Base-by-base conservation (phyloP, 2,329 filamentous ascomycete genomes). In the Pseudogymnoascus sp. region DNA sequence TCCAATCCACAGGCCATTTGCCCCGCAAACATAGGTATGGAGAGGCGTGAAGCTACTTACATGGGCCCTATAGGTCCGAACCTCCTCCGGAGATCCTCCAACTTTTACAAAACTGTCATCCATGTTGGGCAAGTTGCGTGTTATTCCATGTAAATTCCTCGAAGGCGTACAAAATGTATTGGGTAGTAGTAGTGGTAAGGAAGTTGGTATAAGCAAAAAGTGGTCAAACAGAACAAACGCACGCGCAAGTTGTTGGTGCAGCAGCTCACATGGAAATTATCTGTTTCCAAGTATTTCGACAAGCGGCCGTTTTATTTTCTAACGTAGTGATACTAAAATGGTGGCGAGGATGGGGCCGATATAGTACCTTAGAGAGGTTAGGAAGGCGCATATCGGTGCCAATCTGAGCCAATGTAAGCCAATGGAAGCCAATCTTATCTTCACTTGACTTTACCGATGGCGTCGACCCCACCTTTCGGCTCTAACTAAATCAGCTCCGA, bases 51-150 rank as follows among this genome's bases (percentile, higher is more conserved):
- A 22, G 6, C 43, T 43, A 74, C 81, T 75, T 68, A 84, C 82
- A 70, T 82, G 82, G 60, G 85, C 80, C 61, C 73, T 79, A 72
- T 85, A 84, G 58, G 79, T 77, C 68, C 77, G 78, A 43, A 84
- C 69, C 64, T 82, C 78, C 43, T 79, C 71, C 4, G 61, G 60
- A 57, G 57, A 57, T 37, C 25, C 28, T 41, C 39, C 60, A 37
- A 61, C 34, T 9, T 47, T 57, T 34, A 57, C 32, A 28, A 37
- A 35, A 37, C 60, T 61, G 14, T 57, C 50, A 25, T 61, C 60
- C 60, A 61, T 61, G 25, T 9, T 61, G 30, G 25, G 47, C n/a
- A 18, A 32, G 30, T 32, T 20, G 47, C 25, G 39, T 25, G 22
- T 12, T 54, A 54, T 54, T 54, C 47, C 47, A 54, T 54, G 25